Evolutionary conservation across 371 early-diverging fungal species (phyloP), one percentile per base, ranked within the genome.

Genomic region (Mortierella sp.): DNA sequence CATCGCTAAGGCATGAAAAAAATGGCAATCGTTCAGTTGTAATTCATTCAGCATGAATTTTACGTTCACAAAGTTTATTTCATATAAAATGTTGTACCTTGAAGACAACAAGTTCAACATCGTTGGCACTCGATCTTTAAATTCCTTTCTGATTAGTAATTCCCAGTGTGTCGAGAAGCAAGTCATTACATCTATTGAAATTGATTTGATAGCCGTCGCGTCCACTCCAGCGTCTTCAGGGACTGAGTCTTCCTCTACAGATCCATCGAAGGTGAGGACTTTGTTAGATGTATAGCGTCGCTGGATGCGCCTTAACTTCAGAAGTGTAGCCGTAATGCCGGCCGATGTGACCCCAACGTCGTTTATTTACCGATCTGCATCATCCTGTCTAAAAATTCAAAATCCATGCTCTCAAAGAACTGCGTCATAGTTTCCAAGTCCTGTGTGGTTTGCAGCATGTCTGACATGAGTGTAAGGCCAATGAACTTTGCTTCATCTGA

Each of bases 331-430:
- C 10, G 7, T 7, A 7, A 5, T 48, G 48, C 19, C 48, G 6
- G 11, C 3, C 6, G 3, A 6, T 19, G 7, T 6, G 47, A 13
- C n/a, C 6, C 36, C 19, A 7, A 16, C 9, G 15, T 16, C 1
- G 10, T 24, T 21, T 28, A 41, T 48, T 61, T 76, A 81, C 81
- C 66, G 47, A 69, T 76, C 21, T 65, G 69, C 63, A 81, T 65
- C 81, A 81, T 81, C 47, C 76, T 65, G 50, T 81, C 76, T 52
- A 81, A 45, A 58, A 81, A 81, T 10, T 11, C 59, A 55, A 75
- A 75, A 21, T 81, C 81, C 72, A 81, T 75, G 63, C 59, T 75
- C 15, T 81, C 81, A 52, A 75, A 72, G 70, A 75, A 81, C 48
- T 41, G 60, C 16, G 68, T 75, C 65, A 75, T 66, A 13, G 65